These are phyloP conservation scores for Alternaria triticina DNA, from an alignment of 2,329 filamentous ascomycete genomes.

Conservation along the genomic window DNA sequence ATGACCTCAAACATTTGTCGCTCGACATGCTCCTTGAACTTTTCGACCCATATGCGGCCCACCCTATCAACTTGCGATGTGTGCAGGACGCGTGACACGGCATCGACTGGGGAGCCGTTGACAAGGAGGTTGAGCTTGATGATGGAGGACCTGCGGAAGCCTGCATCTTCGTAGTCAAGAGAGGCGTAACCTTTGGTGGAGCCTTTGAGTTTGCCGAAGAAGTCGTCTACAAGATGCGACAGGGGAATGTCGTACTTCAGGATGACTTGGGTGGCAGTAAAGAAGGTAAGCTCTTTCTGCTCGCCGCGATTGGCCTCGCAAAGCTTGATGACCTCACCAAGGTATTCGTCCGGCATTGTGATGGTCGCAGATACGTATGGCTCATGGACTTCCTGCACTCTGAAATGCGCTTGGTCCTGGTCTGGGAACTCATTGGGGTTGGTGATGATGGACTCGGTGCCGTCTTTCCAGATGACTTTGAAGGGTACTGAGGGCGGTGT, in stretches of 20 bases:
- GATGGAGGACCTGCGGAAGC: constrained; percentile 79
- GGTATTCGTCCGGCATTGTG: constrained; percentile 90
- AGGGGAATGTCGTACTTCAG: constrained; percentile 90
- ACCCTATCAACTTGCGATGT: constrained; percentile 79
- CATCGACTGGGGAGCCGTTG: constrained; percentile 92
- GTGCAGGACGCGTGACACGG: constrained; percentile 90
- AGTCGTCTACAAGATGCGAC: constrained; percentile 90
- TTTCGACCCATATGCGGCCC: constrained; percentile 86
- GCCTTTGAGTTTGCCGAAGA: constrained; percentile 96
- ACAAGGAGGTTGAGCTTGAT: constrained; percentile 92
- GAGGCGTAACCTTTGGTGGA: constrained; percentile 94
- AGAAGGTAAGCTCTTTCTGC: constrained; percentile 88
- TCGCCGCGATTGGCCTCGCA: constrained; percentile 89
- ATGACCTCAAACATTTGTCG: constrained; percentile 97
- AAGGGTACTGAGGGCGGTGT: constrained; percentile 95
- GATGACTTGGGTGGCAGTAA: constrained; percentile 90
- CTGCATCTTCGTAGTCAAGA: constrained; percentile 95
- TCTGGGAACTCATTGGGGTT: constrained; percentile 92
- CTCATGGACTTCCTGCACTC: constrained; percentile 69
- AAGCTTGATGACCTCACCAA: constrained; percentile 92
- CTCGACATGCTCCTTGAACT: constrained; percentile 97
- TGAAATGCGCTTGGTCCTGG: constrained; percentile 61
- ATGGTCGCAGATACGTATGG: constrained; percentile 83
- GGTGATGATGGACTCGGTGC: constrained; percentile 77
- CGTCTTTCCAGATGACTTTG: constrained; percentile 79